Base-by-base conservation (phyloP, 2,329 filamentous ascomycete genomes). In the Beauveria sp. region DNA sequence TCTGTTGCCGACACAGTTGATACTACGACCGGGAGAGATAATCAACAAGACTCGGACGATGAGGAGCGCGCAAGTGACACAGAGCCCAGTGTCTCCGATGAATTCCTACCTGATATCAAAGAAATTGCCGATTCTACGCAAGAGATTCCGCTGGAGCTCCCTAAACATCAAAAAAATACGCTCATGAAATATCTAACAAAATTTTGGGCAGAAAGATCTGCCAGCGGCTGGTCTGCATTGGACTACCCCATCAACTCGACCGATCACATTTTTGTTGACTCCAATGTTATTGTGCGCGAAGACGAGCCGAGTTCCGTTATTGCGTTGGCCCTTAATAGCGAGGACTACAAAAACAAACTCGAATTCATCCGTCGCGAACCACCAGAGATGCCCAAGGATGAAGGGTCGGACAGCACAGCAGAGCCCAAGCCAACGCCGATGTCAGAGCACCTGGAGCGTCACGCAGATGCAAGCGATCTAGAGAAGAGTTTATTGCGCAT, bases 181-280 rank as follows among this genome's bases (percentile, higher is more conserved):
- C 79, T 98, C 66, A 89, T 99, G 85, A 96, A 96, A 71, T 92
- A 97, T 78, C 81, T 99, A 51, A 95, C 92, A 18, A 97, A 93
- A 69, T 99, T 99, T 74, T 99, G 95, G 95, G 96, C 95, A 2
- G 96, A 99, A 74, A 86, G 95, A 58, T 98, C 95, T 53, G 91
- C 96, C 26, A 97, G 92, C 72, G 93, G 93, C 43, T 99, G 95
- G 95, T 84, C 89, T 6, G 85, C 89, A 24, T 82, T 99, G 22
- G 95, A 99, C 60, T 99, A 99, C 69, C 96, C 96, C 3, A 83
- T 98, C 65, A 89, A 85, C 66, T 80, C 88, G 51, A 90, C 88
- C 18, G 95, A 99, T 71, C 95, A 99, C 72, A 93, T 99, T 53
- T 98, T 98, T 76, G 90, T 92, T 59, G 93, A 99, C 75, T 96